These are phyloP conservation scores for Hypoxylon cercidicola DNA, from an alignment of 495 filamentous ascomycete species.

Conservation along the genomic window DNA sequence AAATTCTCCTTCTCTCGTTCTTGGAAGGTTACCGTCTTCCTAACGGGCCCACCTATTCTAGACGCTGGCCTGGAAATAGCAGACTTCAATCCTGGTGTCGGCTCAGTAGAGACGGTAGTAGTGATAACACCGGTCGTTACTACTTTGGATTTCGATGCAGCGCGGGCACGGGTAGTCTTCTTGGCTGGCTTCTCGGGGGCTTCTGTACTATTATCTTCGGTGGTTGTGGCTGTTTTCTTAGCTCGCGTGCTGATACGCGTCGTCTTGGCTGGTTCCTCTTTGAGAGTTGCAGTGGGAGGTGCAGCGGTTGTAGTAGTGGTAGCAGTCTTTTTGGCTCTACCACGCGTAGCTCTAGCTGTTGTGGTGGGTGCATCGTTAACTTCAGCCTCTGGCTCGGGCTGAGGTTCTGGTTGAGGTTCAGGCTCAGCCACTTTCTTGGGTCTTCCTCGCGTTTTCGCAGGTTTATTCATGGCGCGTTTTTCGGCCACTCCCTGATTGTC, in stretches of 20 bases:
- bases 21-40: slow-evolving; percentile 67
- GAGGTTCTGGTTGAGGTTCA: slow-evolving; percentile 18
- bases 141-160: slow-evolving; percentile 43
- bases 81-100: slow-evolving; percentile 51
- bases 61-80: slow-evolving; percentile 46
- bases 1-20: slow-evolving; percentile 68
- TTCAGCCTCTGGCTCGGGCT: slow-evolving; percentile 29
- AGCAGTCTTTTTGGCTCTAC: slow-evolving; percentile 33
- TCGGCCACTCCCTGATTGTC: slow-evolving; percentile 39
- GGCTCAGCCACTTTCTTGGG: slow-evolving; percentile 54
- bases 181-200: slow-evolving; percentile 43
- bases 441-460: slow-evolving; percentile 52
- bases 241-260: slow-evolving; percentile 48
- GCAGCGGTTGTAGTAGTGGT: slow-evolving; percentile 23
- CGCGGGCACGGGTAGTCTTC: slow-evolving; percentile 53
- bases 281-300: slow-evolving; percentile 3
- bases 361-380: slow-evolving; percentile 23
- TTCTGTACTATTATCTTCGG: slow-evolving; percentile 36
- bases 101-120: slow-evolving; percentile 47
- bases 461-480: slow-evolving; percentile 41
- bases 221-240: slow-evolving; percentile 44
- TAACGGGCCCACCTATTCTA: slow-evolving; percentile 39
- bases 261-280: slow-evolving; percentile 44
- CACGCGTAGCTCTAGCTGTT: slow-evolving; percentile 37
- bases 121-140: slow-evolving; percentile 40